These are phyloP conservation scores for Fusarium sp. DNA, from an alignment of 2,329 filamentous ascomycete species.

Conservation along the genomic window DNA sequence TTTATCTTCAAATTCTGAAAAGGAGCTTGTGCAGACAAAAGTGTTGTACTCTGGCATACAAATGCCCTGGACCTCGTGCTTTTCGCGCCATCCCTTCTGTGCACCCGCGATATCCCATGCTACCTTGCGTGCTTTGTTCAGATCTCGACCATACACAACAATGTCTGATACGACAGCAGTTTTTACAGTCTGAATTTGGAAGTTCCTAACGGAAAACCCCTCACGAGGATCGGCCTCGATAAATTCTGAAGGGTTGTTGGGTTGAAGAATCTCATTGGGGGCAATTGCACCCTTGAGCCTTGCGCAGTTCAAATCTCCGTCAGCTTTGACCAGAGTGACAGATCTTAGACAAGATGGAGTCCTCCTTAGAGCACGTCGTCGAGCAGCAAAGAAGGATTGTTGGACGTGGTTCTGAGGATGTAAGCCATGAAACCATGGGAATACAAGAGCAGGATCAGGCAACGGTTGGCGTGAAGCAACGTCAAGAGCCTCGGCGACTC, in stretches of 20 bases:
- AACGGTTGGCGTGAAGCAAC: conserved; percentile 84
- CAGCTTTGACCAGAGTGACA: conserved; percentile 89
- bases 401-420: conserved; percentile 92
- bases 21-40: conserved; percentile 78
- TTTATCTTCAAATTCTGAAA: conserved; percentile 79
- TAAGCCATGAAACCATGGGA: conserved; percentile 96
- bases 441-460: conserved; percentile 87
- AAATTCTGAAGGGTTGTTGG: conserved; percentile 71
- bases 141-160: conserved; percentile 87
- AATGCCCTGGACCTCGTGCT: conserved; percentile 70
- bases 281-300: conserved; percentile 90
- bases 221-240: conserved; percentile 87
- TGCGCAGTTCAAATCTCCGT: conserved; percentile 80
- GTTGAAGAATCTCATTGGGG: conserved; percentile 82
- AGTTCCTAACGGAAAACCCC: conserved; percentile 96
- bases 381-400: conserved; percentile 87
- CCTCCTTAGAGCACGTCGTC: conserved; percentile 78
- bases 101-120: conserved; percentile 80
- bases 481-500: conserved; percentile 81
- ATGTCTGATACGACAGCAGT: conserved; percentile 91
- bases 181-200: conserved; percentile 95
- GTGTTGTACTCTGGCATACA: conserved; percentile 82
- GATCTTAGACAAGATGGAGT: conserved; percentile 82
- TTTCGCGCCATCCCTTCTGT: conserved; percentile 81
- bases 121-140: conserved; percentile 73